Evolutionary conservation across 2,329 filamentous ascomycete genomes (phyloP).

Genomic region (Dothiorella sarmentorum): DNA sequence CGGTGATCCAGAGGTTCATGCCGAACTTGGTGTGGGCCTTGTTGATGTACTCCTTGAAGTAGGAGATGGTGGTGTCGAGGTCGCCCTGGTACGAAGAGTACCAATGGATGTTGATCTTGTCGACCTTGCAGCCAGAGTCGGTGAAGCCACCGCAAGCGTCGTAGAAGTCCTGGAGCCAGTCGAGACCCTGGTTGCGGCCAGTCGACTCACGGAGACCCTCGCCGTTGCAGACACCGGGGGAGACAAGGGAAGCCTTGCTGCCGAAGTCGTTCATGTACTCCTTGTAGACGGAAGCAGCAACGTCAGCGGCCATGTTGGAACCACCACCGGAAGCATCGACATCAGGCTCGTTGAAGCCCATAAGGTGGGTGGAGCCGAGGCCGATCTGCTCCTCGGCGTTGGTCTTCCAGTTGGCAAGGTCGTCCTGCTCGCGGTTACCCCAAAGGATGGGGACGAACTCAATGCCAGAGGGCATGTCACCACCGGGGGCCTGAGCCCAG

Average conservation of each 20-base stretch:
- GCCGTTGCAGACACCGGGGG: conserved; percentile 63
- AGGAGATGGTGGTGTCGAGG: conserved; percentile 41
- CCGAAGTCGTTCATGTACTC: conserved; percentile 55
- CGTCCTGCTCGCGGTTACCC: conserved; percentile 44
- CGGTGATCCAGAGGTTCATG: conserved; percentile 58
- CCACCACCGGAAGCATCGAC: conserved; percentile 54
- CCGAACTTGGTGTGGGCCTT: conserved; percentile 38
- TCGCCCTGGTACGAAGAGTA: conserved; percentile 45
- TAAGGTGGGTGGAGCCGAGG: conserved; percentile 54
- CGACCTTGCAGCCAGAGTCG: conserved; percentile 48
- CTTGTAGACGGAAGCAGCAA: conserved; percentile 54
- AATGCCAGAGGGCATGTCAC: conserved; percentile 39
- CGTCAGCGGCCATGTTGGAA: conserved; percentile 53
- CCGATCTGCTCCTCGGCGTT: conserved; percentile 53
- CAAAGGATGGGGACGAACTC: conserved; percentile 65
- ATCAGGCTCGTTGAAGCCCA: conserved; percentile 73
- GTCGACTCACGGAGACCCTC: conserved; percentile 24
- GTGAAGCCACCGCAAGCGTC: conserved; percentile 52
- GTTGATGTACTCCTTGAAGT: conserved; percentile 55
- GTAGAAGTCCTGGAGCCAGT: conserved; percentile 56
- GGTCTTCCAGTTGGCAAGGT: conserved; percentile 50
- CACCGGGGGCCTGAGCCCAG: conserved; percentile 52
- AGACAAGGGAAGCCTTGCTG: conserved; percentile 53
- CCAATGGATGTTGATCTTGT: conserved; percentile 64
- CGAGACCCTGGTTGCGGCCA: conserved; percentile 45